Evolutionary conservation across 306 rosid genomes (phyloP).

Genomic region (Vigna reflexopilosa): DNA sequence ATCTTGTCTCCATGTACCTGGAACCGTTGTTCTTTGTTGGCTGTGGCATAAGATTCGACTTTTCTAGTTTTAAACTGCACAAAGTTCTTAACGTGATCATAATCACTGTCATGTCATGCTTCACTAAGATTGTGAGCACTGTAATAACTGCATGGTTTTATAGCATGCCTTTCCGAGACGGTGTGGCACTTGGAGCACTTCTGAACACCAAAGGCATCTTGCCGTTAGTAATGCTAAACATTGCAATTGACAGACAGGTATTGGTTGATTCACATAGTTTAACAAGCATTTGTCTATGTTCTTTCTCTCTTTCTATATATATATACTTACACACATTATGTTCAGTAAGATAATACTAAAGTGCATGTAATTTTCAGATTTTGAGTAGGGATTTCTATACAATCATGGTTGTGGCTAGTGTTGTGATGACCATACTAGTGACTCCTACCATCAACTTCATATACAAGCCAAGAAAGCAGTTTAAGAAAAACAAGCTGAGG

Average conservation of each 20-base stretch:
- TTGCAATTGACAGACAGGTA: slow-evolving; percentile 47
- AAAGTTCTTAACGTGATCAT: background rate
- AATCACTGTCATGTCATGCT: background rate
- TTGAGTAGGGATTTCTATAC: slow-evolving; percentile 15
- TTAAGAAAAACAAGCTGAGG: slow-evolving; percentile 37
- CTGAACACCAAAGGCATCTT: slow-evolving; percentile 58
- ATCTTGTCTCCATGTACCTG: slow-evolving; percentile 32
- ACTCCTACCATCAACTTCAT: slow-evolving; percentile 40
- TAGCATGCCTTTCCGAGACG: slow-evolving; percentile 28
- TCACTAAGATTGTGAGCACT: slow-evolving; percentile 45
- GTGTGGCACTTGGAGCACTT: slow-evolving; percentile 51
- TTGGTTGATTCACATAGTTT: too few species aligned
- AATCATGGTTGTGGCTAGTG: background rate
- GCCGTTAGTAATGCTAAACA: slow-evolving; percentile 36
- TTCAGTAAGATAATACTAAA: background rate
- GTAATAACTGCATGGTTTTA: background rate
- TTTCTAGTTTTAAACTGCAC: fast-evolving
- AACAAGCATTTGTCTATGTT: too few species aligned
- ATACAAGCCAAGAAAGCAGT: slow-evolving; percentile 45
- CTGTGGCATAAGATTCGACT: slow-evolving; percentile 28
- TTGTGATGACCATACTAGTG: slow-evolving; percentile 42
- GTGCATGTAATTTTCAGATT: slow-evolving; percentile 28
- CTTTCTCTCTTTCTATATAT: too few species aligned
- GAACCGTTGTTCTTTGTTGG: slow-evolving; percentile 48
- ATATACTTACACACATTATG: too few species aligned